Evolutionary conservation across 768 basidiomycete genomes (phyloP), one percentile per base, ranked within the genome.

Genomic region (Scleroderma citrinum): DNA sequence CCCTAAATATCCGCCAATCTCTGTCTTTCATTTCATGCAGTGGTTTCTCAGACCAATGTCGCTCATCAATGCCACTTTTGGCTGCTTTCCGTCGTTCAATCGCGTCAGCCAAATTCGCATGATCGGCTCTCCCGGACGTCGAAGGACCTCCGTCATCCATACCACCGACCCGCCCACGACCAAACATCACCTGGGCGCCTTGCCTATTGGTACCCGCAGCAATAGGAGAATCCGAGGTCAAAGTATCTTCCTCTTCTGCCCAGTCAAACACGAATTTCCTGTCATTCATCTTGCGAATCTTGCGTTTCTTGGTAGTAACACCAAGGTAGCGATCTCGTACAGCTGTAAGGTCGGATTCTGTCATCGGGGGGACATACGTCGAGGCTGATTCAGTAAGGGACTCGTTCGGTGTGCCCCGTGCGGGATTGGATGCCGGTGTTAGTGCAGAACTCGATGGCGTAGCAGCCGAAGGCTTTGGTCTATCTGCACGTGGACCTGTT

Each of bases 261-360:
- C 96, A 99, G 66, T 98, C 96, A 61, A 99, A 99, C n/a, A 95
- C 90, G 63, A 98, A 92, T 69, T 95, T 95, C 68, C 92, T 83
- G 67, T 94, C 92, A 62, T 88, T 91, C 80, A 89, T 92, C 71
- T 93, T 94, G 48, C 92, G 83, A 57, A 92, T 87, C 68, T 90
- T 92, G 35, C 91, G 85, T 71, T 93, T 94, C 77, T 94, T 93
- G 68, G 83, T 90, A 67, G 89, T 87, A 17, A 91, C 87, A 5
- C 96, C 96, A 29, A 99, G 83, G 66, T 99, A 98, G 32, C 95
- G 82, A 20, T 93, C 90, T 7, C 92, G 85, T 57, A 98, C 85
- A 0, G 86, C 88, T 0, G 75, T 74, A 7, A 95, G 75, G 61
- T 95, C 94, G 42, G 73, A 78, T 43, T 87, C 85, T 1, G 87